Evolutionary conservation across 331 rosid species (phyloP), one percentile per base, ranked within the genome.

Genomic region (Pyracantha coccinea): DNA sequence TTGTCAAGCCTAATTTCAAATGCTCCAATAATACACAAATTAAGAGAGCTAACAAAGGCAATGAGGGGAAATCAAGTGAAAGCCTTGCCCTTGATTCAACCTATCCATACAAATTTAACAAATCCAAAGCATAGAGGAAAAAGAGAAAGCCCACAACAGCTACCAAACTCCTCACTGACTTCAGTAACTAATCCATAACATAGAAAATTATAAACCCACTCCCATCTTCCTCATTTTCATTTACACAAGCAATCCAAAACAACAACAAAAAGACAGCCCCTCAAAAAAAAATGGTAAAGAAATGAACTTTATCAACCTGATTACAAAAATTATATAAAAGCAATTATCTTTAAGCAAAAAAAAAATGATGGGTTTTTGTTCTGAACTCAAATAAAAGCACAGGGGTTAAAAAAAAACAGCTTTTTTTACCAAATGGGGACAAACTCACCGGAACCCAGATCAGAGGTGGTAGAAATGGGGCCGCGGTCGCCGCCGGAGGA

Each of bases 381-480:
- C 9, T 66, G 70, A 66, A 66, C 52, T 7, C 12, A 55, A 59
- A 28, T 12, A 54, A 41, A 69, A 55, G 20, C 68, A 19, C 29
- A 12, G 7, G n/a, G 12, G 38, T 21, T 9, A 25, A 23, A 66
- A 73, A 60, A 20, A 28, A 50, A 24, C 59, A 6, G 64, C 55
- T 29, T 77, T 62, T 31, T 77, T 32, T 27, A 12, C 25, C 66
- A 71, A 65, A 68, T 68, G 77, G 68, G 70, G 44, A 50, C 68
- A 47, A 53, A 78, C 81, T 81, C 33, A 95, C 99, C 97, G 24
- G 93, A 92, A 86, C 86, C 96, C 75, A 87, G 85, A 78, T 90
- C 98, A 52, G 98, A 92, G 67, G 97, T 79, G 74, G 97, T 62
- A 20, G 99, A 87, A 77, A 88, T 74, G 61, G 91, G 97, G 8